Conservation (phyloP, 1,284 basidiomycete species). For the Exobasidium cylindrosporum region DNA sequence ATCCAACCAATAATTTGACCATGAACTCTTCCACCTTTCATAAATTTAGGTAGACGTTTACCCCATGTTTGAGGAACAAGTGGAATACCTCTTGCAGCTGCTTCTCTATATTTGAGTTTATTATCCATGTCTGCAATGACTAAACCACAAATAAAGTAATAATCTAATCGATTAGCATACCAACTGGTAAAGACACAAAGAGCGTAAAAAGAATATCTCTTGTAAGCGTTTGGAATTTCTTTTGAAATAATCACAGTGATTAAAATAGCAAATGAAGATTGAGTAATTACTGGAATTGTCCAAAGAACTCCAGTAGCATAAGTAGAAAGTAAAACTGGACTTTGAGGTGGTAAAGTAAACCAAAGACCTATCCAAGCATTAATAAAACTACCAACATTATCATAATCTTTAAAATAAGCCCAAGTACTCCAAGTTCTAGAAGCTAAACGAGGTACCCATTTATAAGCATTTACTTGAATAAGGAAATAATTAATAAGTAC, state of each 20-base stretch:
- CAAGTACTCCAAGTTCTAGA: slow-evolving; percentile 46
- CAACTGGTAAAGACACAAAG: slow-evolving; percentile 37
- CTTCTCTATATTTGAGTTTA: slow-evolving; percentile 42
- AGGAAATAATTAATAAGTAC: slow-evolving; percentile 44
- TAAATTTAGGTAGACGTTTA: slow-evolving; percentile 16
- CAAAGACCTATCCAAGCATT: slow-evolving; percentile 41
- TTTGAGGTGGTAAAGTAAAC: slow-evolving; percentile 37
- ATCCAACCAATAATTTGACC: slow-evolving; percentile 39
- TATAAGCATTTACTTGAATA: slow-evolving; percentile 40
- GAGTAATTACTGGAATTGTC: slow-evolving; percentile 30
- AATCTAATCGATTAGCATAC: slow-evolving; percentile 44
- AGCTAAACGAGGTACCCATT: slow-evolving; percentile 42
- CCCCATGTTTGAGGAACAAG: slow-evolving; percentile 14
- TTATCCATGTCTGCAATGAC: slow-evolving; percentile 44
- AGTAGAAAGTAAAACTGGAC: slow-evolving; percentile 32
- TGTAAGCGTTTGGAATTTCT: slow-evolving; percentile 38
- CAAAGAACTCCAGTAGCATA: slow-evolving; percentile 50
- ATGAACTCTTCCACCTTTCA: slow-evolving; percentile 20
- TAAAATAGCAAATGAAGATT: slow-evolving; percentile 10
- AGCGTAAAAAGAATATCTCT: slow-evolving; percentile 43
- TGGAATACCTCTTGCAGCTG: slow-evolving; percentile 30
- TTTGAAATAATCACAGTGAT: slow-evolving; percentile 32
- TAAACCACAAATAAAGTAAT: slow-evolving; percentile 47
- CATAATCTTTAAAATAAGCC: slow-evolving; percentile 46
- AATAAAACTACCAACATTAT: slow-evolving; percentile 39